Percentiles rank a stretch among this genome's conserved stretches.
Conservation (phyloP, 2,329 filamentous ascomycete species). For the Ceratocystis diversiconidia region DNA sequence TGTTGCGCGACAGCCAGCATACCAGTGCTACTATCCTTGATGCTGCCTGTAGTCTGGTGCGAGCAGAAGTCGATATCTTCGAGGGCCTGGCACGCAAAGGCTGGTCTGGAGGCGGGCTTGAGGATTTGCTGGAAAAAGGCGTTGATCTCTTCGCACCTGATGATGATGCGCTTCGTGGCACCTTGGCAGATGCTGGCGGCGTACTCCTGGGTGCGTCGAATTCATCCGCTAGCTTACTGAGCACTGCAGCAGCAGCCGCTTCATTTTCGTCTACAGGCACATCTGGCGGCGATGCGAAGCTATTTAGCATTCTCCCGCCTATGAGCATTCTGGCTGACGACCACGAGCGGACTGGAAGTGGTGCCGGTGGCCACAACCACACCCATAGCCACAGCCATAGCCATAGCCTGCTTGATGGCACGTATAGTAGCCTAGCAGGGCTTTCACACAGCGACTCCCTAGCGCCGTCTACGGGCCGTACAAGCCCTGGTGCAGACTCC, state of each 20-base stretch:
- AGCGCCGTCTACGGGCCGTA: not conserved
- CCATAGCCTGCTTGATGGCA: not conserved
- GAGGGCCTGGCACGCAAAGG: slow-evolving; percentile 52
- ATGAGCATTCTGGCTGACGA: slow-evolving; percentile 47
- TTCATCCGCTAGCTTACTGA: slow-evolving; percentile 17
- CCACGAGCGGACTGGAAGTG: not conserved
- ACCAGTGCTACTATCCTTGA: slow-evolving; percentile 49
- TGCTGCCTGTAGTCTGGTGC: slow-evolving; percentile 48
- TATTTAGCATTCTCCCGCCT: slow-evolving; percentile 51
- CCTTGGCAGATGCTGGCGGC: slow-evolving; percentile 19
- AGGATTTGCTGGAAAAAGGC: slow-evolving; percentile 50
- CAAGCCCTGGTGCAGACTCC: slow-evolving; percentile 27
- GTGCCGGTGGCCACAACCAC: not conserved
- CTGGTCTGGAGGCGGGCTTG: slow-evolving; percentile 51
- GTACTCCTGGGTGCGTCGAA: slow-evolving; percentile 15
- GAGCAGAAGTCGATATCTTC: slow-evolving; percentile 57
- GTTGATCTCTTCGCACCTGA: slow-evolving; percentile 44
- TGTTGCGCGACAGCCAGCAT: slow-evolving; percentile 50
- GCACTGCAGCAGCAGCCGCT: slow-evolving; percentile 9
- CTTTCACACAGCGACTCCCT: not conserved
- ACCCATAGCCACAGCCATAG: not conserved
- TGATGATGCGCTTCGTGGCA: slow-evolving; percentile 19
- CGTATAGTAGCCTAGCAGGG: not conserved
- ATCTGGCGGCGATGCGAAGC: slow-evolving; percentile 30
- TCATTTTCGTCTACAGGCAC: slow-evolving; percentile 24